A percentile compares a stretch with the other conserved stretches of the same genome.
These are phyloP conservation scores for Juncus effusus DNA, from an alignment of 176 grass and related monocot species.

Conservation along the genomic window DNA sequence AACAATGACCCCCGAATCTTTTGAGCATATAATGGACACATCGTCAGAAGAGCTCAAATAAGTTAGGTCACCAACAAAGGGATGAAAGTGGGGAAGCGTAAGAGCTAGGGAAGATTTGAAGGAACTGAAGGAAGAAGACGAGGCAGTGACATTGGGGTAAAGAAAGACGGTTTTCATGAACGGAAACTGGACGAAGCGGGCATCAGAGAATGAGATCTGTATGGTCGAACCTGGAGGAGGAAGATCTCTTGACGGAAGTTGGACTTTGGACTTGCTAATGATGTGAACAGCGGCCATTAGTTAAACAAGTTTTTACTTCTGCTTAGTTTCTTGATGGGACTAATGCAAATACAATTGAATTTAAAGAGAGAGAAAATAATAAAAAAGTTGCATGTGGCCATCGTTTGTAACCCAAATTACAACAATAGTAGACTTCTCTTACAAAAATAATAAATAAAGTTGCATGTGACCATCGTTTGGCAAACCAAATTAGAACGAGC, in stretches of 20 bases:
- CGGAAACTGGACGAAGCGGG: not conserved
- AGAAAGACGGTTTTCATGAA: constrained; percentile 18
- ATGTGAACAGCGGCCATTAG: not conserved
- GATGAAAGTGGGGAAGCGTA: constrained; percentile 22
- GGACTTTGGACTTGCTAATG: constrained; percentile 14
- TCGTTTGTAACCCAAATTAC: too few species aligned
- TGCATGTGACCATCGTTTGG: too few species aligned
- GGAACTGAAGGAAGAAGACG: not conserved
- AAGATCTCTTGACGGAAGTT: not conserved
- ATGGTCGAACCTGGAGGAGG: constrained; percentile 15
- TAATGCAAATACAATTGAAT: too few species aligned
- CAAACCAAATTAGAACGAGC: too few species aligned
- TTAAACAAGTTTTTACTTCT: too few species aligned
- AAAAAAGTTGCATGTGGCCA: too few species aligned
- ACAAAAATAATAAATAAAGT: too few species aligned
- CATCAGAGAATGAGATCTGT: constrained; percentile 22
- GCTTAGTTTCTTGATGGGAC: too few species aligned
- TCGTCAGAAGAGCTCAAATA: constrained; percentile 14
- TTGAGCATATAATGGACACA: constrained; percentile 19
- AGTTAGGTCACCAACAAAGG: constrained; percentile 13
- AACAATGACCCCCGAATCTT: constrained; percentile 2
- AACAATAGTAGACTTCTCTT: too few species aligned
- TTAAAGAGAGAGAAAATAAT: too few species aligned
- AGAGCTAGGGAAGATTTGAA: constrained; percentile 9
- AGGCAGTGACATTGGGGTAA: not conserved